A percentile compares a stretch with the other conserved stretches of the same genome.
phyloP scores from a whole-genome alignment of 1,284 basidiomycete genomes.

The Leccinum angustisporum region DNA sequence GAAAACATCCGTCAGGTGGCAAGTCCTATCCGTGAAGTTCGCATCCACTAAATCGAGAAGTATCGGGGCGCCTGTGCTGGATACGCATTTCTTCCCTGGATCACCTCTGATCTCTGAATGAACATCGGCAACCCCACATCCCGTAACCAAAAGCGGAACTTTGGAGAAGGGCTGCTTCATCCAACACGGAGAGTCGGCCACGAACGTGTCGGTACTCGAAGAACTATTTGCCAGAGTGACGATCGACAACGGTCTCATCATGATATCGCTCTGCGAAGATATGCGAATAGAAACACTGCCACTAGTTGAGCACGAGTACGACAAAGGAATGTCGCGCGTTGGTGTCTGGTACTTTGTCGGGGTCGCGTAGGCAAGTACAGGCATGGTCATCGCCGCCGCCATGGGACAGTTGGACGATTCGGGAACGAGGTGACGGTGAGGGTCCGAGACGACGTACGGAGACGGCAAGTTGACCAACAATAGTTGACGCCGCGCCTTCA shows the following conservation, averaged over 20 bases:
- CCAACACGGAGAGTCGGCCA: slow-evolving; percentile 24
- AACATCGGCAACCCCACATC: background rate
- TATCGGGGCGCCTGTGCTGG: background rate
- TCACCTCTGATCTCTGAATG: background rate
- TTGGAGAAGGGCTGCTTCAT: slow-evolving; percentile 12
- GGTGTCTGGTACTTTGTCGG: slow-evolving; percentile 4
- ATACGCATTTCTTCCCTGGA: background rate
- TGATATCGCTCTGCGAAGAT: slow-evolving; percentile 1
- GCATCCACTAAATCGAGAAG: background rate
- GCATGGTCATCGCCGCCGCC: background rate
- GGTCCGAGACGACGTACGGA: background rate
- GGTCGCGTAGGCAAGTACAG: slow-evolving; percentile 6
- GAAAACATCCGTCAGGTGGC: slow-evolving; percentile 8
- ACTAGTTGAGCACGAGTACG: slow-evolving; percentile 2
- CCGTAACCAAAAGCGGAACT: slow-evolving; percentile 7
- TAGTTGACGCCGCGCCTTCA: slow-evolving; percentile 20
- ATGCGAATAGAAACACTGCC: slow-evolving; percentile 11
- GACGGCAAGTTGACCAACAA: background rate
- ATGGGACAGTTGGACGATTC: background rate
- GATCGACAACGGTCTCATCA: slow-evolving; percentile 10
- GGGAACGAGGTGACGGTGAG: background rate
- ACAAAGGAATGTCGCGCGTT: background rate
- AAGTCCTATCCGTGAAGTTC: background rate
- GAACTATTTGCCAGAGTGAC: slow-evolving; percentile 13
- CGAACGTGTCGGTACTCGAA: slow-evolving; percentile 26